phyloP scores from a whole-genome alignment of 345 rosid genomes.

The Salix caprea region DNA sequence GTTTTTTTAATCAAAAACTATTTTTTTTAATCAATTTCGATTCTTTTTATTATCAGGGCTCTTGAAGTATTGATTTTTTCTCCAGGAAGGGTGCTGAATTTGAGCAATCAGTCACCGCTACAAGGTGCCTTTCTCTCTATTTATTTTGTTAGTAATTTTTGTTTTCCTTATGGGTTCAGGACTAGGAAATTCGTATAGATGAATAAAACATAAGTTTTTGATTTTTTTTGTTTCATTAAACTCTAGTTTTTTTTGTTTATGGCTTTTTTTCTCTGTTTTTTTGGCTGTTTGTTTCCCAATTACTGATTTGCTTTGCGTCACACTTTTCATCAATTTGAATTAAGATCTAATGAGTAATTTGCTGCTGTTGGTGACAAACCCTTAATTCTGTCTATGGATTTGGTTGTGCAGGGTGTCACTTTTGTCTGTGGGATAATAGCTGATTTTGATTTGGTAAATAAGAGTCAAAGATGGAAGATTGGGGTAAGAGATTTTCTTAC shows the following conservation, averaged over 20 bases:
- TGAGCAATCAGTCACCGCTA: not conserved
- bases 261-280: not conserved
- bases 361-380: not conserved
- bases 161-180: not conserved
- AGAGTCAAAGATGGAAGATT: constrained; percentile 8
- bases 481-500: constrained; percentile 1
- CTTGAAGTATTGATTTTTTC: not conserved
- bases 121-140: not conserved
- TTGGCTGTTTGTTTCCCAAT: not conserved
- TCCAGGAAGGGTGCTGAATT: not conserved
- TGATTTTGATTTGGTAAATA: not conserved
- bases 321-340: not conserved
- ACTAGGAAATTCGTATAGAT: not conserved
- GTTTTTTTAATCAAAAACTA: not conserved
- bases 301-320: not conserved
- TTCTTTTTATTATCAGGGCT: not conserved
- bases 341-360: not conserved
- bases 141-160: not conserved
- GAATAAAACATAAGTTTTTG: not conserved
- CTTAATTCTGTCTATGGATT: not conserved
- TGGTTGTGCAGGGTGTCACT: not conserved
- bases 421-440: not conserved
- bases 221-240: not conserved
- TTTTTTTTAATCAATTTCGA: not conserved
- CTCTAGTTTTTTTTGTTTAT: not conserved